A percentile compares a stretch with the other conserved stretches of the same genome.
phyloP scores from a whole-genome alignment of 2,329 filamentous ascomycete species.

The Chrysoporthe cubensis region DNA sequence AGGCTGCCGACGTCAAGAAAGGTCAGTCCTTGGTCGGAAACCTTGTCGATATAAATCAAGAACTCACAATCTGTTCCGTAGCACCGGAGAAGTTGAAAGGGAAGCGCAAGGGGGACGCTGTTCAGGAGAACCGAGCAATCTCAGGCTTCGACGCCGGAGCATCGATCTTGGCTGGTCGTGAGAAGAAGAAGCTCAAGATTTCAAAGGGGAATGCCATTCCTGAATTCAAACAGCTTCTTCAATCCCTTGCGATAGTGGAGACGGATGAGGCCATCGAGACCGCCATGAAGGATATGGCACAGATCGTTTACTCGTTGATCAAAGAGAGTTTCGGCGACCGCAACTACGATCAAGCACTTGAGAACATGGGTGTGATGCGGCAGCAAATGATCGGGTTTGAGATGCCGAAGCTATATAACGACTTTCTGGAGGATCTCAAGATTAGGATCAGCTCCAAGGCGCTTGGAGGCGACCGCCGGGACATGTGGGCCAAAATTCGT shows the following conservation, averaged over 20 bases:
- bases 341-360: conserved; percentile 74
- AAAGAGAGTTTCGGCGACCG: conserved; percentile 74
- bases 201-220: conserved; percentile 78
- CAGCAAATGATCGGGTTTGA: conserved; percentile 77
- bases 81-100: conserved; percentile 81
- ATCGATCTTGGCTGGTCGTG: conserved; percentile 59
- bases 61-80: conserved; percentile 35
- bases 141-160: conserved; percentile 88
- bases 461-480: conserved; percentile 75
- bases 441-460: conserved; percentile 68
- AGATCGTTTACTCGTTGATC: conserved; percentile 71
- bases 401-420: conserved; percentile 76
- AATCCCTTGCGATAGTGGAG: conserved; percentile 45
- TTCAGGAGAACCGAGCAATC: conserved; percentile 67
- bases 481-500: conserved; percentile 81
- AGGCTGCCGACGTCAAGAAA: conserved; percentile 81
- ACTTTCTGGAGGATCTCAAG: conserved; percentile 73
- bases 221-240: conserved; percentile 82
- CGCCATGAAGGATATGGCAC: conserved; percentile 74
- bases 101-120: conserved; percentile 68
- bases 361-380: conserved; percentile 77
- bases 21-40: conserved; percentile 47
- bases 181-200: conserved; percentile 40
- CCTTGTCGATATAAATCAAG: not conserved
- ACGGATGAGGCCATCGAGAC: conserved; percentile 66